phyloP scores from a whole-genome alignment of 495 filamentous ascomycete genomes.

The Penicillium odoratum region DNA sequence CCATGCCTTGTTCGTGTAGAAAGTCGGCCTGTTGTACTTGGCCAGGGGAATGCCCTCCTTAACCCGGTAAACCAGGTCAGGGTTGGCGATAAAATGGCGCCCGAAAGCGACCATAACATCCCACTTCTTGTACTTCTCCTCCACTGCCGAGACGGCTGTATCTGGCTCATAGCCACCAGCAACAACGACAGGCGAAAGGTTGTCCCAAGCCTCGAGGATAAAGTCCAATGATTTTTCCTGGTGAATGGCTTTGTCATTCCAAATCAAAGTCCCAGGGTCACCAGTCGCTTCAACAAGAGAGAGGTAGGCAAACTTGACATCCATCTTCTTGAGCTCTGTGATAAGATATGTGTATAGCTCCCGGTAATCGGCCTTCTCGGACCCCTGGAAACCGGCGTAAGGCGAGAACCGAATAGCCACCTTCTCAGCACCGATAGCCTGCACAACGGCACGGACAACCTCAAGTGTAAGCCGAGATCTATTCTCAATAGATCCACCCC shows the following conservation, averaged over 20 bases:
- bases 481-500: constrained; percentile 55
- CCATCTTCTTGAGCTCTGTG: constrained; percentile 8
- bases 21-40: constrained; percentile 6
- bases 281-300: constrained; percentile 10
- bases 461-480: constrained; percentile 53
- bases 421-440: constrained; percentile 20
- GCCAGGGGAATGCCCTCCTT: constrained; percentile 43
- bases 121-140: constrained; percentile 41
- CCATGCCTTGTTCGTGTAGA: constrained; percentile 3
- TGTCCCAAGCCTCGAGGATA: constrained; percentile 35
- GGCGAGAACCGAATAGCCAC: constrained; percentile 40
- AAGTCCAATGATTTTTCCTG: constrained; percentile 26
- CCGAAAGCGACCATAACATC: constrained; percentile 59
- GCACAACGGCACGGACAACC: constrained; percentile 17
- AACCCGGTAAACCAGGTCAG: constrained; percentile 63
- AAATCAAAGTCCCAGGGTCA: constrained; percentile 7
- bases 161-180: constrained; percentile 56
- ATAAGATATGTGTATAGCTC: constrained; percentile 14
- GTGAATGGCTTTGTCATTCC: constrained; percentile 1
- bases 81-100: constrained; percentile 65
- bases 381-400: constrained; percentile 24
- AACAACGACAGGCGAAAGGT: constrained; percentile 52
- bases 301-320: constrained; percentile 10
- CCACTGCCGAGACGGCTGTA: constrained; percentile 43
- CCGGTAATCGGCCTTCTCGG: constrained; percentile 8